Evolutionary conservation across 2,329 filamentous ascomycete genomes (phyloP), one percentile per base, ranked within the genome.

Genomic region (Monosporascus sp.): DNA sequence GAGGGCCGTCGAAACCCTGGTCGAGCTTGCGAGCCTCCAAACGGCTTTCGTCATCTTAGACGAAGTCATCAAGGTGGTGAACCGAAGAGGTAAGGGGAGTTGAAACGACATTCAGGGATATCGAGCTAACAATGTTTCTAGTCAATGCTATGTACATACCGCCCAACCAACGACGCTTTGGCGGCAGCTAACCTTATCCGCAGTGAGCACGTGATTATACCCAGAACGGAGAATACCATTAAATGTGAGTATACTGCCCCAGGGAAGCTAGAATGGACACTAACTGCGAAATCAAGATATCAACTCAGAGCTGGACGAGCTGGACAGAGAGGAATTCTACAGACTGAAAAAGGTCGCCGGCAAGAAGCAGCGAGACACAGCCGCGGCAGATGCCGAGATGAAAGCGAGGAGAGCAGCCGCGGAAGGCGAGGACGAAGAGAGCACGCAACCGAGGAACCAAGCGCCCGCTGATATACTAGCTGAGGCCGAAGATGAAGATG

Each of bases 31-130:
- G 19, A 96, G 91, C 76, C 77, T 97, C 65, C 93, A 97, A 83
- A 99, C 94, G 59, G 94, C 94, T 6, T 99, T 99, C 70, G 91
- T 99, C 48, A 97, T 97, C 60, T 74, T 99, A 56, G 94, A 99
- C 70, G 94, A 99, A 73, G 94, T 99, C 53, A 99, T 99, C 76
- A 99, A 99, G 77, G 91, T 97, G 26, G 94, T 99, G 52, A 99
- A 99, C 72, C 85, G 94, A 67, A 87, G 94, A 89, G 88, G 87
- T 89, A 72, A 69, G 78, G 68, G 48, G 22, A 26, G 19, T 11
- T 17, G 9, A 37, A 9, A n/a, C 52, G n/a, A 49, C 48, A 35
- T 50, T 55, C 63, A 70, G 56, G 16, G 16, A 45, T 43, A 38
- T 44, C 5, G 48, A 58, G 65, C 68, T 74, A 62, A 73, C 59